phyloP scores from a whole-genome alignment of 345 rosid genomes.

The Hibiscus trionum region DNA sequence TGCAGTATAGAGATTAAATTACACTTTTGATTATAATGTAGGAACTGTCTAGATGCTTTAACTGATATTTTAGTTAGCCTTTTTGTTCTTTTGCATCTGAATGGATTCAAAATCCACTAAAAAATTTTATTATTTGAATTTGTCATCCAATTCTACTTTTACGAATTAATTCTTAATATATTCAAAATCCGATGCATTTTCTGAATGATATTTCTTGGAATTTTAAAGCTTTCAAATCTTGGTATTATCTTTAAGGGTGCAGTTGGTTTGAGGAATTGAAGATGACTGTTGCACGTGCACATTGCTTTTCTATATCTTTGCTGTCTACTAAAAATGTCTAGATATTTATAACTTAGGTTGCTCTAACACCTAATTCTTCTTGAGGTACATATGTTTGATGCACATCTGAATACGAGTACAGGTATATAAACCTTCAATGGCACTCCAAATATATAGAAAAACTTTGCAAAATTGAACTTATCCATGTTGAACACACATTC shows the following conservation, averaged over 20 bases:
- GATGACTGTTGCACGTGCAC: not conserved
- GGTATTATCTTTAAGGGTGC: not conserved
- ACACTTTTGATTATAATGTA: not conserved
- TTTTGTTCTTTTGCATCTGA: not conserved
- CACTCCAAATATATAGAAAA: not conserved
- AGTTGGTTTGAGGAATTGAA: not conserved
- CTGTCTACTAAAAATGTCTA: not conserved
- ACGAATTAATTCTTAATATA: not conserved
- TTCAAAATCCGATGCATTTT: not conserved
- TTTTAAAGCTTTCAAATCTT: not conserved
- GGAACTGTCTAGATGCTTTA: not conserved
- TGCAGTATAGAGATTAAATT: not conserved
- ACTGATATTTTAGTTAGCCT: not conserved
- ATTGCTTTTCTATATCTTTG: not conserved
- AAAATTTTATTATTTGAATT: not conserved
- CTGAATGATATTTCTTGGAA: not conserved
- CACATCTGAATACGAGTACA: not conserved
- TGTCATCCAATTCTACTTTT: not conserved
- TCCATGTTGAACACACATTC: not conserved
- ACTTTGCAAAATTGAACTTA: not conserved
- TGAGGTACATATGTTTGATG: not conserved
- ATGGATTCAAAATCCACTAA: not conserved
- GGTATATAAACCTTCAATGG: not conserved
- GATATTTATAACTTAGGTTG: not conserved
- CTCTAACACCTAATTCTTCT: not conserved